Evolutionary conservation across 2,329 filamentous ascomycete genomes (phyloP), one percentile per base, ranked within the genome.

Genomic region (Xylariaceae sp.): DNA sequence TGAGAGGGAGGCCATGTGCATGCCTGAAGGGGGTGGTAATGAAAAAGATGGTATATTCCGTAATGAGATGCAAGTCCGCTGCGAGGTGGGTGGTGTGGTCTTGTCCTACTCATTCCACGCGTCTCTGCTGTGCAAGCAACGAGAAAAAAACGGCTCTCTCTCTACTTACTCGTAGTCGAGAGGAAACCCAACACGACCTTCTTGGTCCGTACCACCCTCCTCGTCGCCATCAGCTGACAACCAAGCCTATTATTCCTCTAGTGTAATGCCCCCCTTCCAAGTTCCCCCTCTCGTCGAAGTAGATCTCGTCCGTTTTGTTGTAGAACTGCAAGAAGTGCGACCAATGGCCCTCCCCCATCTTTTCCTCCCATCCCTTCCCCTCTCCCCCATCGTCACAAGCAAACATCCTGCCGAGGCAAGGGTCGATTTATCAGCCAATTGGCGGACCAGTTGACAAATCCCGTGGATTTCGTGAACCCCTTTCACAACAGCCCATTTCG

Each of bases 371-470:
- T 41, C 11, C 11, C 8, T 13, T 41, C 37, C 37, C 11, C 37
- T 41, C 17, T 45, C 41, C 30, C 47, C 35, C 23, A 15, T 49
- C 9, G 18, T 61, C 59, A 55, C 56, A 55, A 57, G 59, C 61
- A 59, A 57, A 61, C 54, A 57, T 9, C 6, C 18, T 53, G 13
- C 54, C 56, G 56, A 63, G 54, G 56, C 53, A 63, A 55, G 37
- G 15, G 48, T 50, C 50, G 41, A 18, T 51, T 39, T 35, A 47
- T 44, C 10, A 44, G 50, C 41, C 39, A 15, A 49, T 45, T 55
- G 47, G 53, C 50, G 15, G 13, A 44, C 41, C 44, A 30, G 45
- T 56, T 61, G 61, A 61, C 59, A 61, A 61, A 59, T 63, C 49
- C 53, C 57, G 55, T 53, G 37, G 53, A 55, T 55, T 37, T 39